These are phyloP conservation scores for Cyberlindnera mississippiensis DNA, from an alignment of 805 yeast genomes.

Conservation along the genomic window DNA sequence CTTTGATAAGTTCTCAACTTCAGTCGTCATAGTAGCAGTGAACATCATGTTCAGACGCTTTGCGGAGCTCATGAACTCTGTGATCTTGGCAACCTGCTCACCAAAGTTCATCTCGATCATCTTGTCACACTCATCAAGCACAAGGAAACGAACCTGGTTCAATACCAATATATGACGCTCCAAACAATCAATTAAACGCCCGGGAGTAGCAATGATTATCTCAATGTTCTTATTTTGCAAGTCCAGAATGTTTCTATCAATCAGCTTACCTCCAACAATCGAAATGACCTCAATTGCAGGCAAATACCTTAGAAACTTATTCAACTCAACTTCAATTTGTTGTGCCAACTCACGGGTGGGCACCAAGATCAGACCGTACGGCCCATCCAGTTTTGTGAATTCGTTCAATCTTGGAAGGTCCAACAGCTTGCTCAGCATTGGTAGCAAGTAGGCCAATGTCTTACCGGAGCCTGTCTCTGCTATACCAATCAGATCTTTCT, in stretches of 20 bases:
- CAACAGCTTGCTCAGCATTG: conserved; percentile 55
- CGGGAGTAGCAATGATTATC: conserved; percentile 90
- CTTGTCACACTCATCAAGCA: conserved; percentile 91
- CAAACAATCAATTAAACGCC: conserved; percentile 77
- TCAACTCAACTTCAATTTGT: conserved; percentile 71
- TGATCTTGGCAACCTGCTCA: conserved; percentile 62
- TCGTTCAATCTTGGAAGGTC: conserved; percentile 44
- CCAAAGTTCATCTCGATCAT: conserved; percentile 97
- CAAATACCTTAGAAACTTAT: conserved; percentile 41
- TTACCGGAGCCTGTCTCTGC: conserved; percentile 98
- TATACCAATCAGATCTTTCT: conserved; percentile 75
- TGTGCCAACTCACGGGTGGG: conserved; percentile 94
- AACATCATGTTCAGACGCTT: conserved; percentile 78
- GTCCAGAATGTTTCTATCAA: conserved; percentile 64
- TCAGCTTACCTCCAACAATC: conserved; percentile 86
- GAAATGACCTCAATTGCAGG: conserved; percentile 50
- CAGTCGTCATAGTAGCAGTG: conserved; percentile 86
- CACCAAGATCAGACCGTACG: conserved; percentile 71
- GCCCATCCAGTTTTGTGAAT: conserved; percentile 54
- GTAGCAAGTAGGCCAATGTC: conserved; percentile 78
- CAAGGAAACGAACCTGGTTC: conserved; percentile 58
- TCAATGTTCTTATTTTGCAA: conserved; percentile 35
- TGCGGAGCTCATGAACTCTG: conserved; percentile 46
- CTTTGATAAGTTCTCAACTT: conserved; percentile 63
- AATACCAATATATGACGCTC: conserved; percentile 62